Evolutionary conservation across 2,329 filamentous ascomycete species (phyloP), one percentile per base, ranked within the genome.

Genomic region (Fusarium siculi): DNA sequence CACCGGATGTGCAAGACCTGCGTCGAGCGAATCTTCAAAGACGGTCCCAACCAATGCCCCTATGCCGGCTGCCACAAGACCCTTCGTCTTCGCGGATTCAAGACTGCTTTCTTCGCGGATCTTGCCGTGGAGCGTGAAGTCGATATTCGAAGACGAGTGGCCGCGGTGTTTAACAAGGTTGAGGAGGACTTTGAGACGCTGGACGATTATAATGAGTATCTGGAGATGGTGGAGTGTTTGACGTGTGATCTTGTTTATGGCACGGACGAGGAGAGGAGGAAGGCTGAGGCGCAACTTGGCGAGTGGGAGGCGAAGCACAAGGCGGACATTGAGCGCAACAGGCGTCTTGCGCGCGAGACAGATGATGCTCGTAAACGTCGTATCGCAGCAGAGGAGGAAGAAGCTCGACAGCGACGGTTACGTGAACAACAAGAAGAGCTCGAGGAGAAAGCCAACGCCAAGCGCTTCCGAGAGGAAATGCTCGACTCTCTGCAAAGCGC

Each of bases 1-100:
- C 96, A 99, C 87, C 94, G 94, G 76, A 98, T 99, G 94, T 99
- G 96, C 87, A 93, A 94, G 81, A 95, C 93, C 64, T 99, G 96
- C 85, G 95, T 98, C 46, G 93, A 96, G 82, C 93, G 96, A 63
- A 93, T 98, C 77, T 99, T 98, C 87, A 93, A 93, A 40, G 92
- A 94, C 62, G 96, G 96, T 0, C 96, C 96, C 2, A 94, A 95
- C 63, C 93, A 95, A 70, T 99, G 97, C 80, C 96, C 96, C 2
- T 94, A 98, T 66, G 93, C 94, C 0, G 93, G 93, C 44, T 99
- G 96, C 84, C 90, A 91, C 80, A 92, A 93, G 81, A 98, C 95
- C 2, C 87, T 99, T 10, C 92, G 96, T 4, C 93, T 95, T 78
- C 90, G 91, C 65, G 91, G 92, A 44, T 99, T 98, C 85, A 91